Base-by-base conservation (phyloP, 306 rosid species). In the Mimosa pudica region DNA sequence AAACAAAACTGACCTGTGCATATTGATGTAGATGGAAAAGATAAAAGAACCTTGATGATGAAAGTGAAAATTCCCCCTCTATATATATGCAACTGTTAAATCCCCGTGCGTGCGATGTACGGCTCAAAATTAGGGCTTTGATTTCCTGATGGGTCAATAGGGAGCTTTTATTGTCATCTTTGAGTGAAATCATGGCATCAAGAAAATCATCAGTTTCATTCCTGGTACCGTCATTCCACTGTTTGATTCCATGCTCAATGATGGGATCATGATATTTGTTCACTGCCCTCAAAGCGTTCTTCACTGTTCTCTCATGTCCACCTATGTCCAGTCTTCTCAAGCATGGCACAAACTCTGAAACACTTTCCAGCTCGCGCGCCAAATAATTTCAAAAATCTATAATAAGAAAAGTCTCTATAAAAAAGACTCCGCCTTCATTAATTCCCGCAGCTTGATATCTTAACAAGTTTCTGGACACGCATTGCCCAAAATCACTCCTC, bases 401-500 rank as follows among this genome's bases (percentile, higher is more conserved):
- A 47, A 35, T 6, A 14, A 61, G 16, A 9, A 38, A 66, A 7
- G 64, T 48, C 81, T 82, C 82, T 84, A 82, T 90, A 75, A 84
- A 76, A 85, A 79, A 35, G 88, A 49, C 66, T 84, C 80, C 1
- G 70, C 65, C 52, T 66, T 77, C 70, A 75, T 70, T 49, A 49
- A 11, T 46, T 77, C 85, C 65, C 80, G 83, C 78, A 82, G 75
- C 81, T 79, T 85, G 72, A 87, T 82, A 52, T n/a, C n/a, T n/a
- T n/a, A n/a, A n/a, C n/a, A n/a, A n/a, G n/a, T n/a, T n/a, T 46
- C 83, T 82, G 87, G 73, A 71, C 77, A 78, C 66, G 83, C 84
- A 76, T 68, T 73, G 58, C 84, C 84, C 82, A 82, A 79, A 77
- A 67, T 54, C 44, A 82, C 90, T 81, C 91, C 90, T 81, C 92